Base-by-base conservation (phyloP, 2,329 filamentous ascomycete species). In the Diplodia mutila region DNA sequence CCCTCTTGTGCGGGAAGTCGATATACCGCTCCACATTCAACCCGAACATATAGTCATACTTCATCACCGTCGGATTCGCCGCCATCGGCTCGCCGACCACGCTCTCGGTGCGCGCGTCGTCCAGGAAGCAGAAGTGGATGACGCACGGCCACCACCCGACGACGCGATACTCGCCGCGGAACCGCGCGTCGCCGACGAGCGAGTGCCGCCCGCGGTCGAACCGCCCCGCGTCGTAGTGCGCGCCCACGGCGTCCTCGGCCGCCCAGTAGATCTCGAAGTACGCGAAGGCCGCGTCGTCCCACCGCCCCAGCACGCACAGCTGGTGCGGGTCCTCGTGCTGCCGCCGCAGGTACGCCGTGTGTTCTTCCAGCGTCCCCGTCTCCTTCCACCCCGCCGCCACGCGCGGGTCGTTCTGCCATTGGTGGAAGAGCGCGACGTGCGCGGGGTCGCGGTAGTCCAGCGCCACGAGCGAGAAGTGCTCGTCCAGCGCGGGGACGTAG, bases 231-330 rank as follows among this genome's bases (percentile, higher is more conserved):
- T 83, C 79, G 73, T 86, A 87, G 75, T 88, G 83, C 0, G 85
- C 85, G 48, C 87, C 87, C 71, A 85, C 84, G 69, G 87, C 85
- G 69, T 89, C 86, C 76, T 89, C 87, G 82, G 88, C 89, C 42
- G 88, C 89, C 90, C 90, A 94, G 77, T 93, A 94, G 1, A 93
- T 82, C 77, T 94, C 91, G 75, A 91, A 93, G 76, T 94, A 94
- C 0, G 90, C 89, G 76, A 94, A 94, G 57, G 82, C 85, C 1
- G 83, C 84, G 34, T 90, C 89, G 67, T 94, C 86, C 75, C 92
- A 94, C 29, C 85, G 85, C 7, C 88, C 91, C 68, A 94, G 82
- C 54, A 94, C 81, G 27, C 89, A 86, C 64, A 93, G 80, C 69
- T 90, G 86, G 77, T 94, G 91, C 32, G 89, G 87, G 75, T 94